These are phyloP conservation scores for Elsinoe australis DNA, from an alignment of 2,329 filamentous ascomycete species.

Conservation along the genomic window DNA sequence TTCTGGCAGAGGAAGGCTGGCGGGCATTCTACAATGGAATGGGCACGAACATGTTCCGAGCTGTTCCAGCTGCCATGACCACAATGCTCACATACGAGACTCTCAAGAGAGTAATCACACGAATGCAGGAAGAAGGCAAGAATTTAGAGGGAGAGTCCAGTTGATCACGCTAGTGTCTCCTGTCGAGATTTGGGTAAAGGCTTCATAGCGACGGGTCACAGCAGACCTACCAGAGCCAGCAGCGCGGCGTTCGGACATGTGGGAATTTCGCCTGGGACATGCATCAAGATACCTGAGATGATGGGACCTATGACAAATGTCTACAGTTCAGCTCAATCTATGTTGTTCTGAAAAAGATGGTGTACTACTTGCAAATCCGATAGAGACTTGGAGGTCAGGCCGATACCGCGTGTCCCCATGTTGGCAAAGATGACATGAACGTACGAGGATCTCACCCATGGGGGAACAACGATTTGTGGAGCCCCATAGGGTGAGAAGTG, in stretches of 20 bases:
- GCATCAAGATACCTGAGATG: slow-evolving; percentile 13
- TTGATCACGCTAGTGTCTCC: not conserved
- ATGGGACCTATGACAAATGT: slow-evolving; percentile 1
- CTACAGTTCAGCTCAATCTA: not conserved
- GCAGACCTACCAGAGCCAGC: slow-evolving; percentile 6
- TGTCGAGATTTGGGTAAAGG: not conserved
- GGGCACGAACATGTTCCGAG: slow-evolving; percentile 94
- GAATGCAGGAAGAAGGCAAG: slow-evolving; percentile 47
- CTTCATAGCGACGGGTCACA: slow-evolving; percentile 2
- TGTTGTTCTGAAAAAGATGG: no score
- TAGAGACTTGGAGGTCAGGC: not conserved
- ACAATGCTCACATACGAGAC: slow-evolving; percentile 97
- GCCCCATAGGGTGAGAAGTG: not conserved
- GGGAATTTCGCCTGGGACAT: slow-evolving; percentile 4
- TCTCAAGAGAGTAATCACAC: slow-evolving; percentile 48
- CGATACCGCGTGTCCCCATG: not conserved
- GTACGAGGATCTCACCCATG: no score
- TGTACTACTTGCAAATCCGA: no score
- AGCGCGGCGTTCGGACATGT: slow-evolving; percentile 14
- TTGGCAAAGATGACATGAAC: no score
- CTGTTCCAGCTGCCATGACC: slow-evolving; percentile 89
- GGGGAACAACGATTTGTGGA: not conserved
- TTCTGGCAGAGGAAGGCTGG: slow-evolving; percentile 88
- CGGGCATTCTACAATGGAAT: slow-evolving; percentile 93
- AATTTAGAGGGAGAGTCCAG: not conserved